Evolutionary conservation across 495 filamentous ascomycete species (phyloP).

Genomic region (Niebla homalea): DNA sequence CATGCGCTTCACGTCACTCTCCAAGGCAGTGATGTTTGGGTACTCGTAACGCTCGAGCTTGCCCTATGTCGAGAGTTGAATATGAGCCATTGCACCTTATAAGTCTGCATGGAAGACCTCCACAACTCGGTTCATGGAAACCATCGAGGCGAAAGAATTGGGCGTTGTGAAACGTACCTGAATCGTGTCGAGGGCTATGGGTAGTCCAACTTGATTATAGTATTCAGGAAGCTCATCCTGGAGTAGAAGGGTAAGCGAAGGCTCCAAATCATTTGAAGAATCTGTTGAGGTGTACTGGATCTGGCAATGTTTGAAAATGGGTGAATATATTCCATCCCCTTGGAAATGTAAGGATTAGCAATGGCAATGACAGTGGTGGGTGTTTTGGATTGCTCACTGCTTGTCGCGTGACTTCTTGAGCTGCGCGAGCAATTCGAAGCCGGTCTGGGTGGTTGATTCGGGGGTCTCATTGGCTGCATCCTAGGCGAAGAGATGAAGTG

Average conservation of each 20-base stretch:
- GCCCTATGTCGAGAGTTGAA: conserved; percentile 17
- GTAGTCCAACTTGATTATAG: conserved; percentile 55
- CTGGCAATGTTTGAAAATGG: conserved; percentile 56
- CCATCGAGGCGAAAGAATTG: neutral
- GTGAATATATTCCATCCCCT: conserved; percentile 47
- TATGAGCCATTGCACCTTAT: neutral
- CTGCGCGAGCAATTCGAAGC: conserved; percentile 50
- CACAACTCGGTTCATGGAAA: neutral
- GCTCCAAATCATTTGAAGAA: neutral
- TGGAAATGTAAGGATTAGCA: conserved; percentile 34
- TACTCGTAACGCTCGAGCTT: conserved; percentile 54
- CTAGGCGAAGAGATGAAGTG: conserved; percentile 2
- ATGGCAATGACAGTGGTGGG: neutral
- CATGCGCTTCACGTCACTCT: conserved; percentile 65
- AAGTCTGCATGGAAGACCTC: neutral
- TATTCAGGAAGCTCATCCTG: conserved; percentile 52
- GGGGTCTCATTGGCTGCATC: conserved; percentile 32
- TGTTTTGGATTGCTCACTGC: conserved; percentile 34
- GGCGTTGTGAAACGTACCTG: conserved; percentile 28
- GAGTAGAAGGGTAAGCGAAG: conserved; percentile 1
- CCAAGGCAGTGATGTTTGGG: conserved; percentile 44
- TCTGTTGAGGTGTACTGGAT: conserved; percentile 24
- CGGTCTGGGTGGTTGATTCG: conserved; percentile 52
- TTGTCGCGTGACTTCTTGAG: conserved; percentile 58
- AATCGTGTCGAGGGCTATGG: conserved; percentile 63